Evolutionary conservation across 345 rosid genomes (phyloP).

Genomic region (Iberis pinnata): DNA sequence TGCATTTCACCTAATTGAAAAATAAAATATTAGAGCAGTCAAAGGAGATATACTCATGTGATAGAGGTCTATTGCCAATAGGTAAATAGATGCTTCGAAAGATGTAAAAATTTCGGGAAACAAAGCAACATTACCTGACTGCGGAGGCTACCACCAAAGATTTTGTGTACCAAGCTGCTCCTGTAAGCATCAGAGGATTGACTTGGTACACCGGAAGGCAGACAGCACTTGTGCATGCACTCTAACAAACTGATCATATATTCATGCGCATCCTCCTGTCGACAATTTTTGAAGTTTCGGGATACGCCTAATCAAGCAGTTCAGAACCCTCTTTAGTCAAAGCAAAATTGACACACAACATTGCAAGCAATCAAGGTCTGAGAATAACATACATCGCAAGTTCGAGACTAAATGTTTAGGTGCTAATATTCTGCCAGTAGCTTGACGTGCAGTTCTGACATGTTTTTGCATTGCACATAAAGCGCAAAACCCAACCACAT

Average conservation of each 20-base stretch:
- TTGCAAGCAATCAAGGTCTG: constrained; percentile 14
- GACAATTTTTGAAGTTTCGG: constrained; percentile 60
- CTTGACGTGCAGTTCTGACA: constrained; percentile 68
- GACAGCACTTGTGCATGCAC: constrained; percentile 94
- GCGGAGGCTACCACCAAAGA: constrained; percentile 87
- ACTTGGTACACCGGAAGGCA: constrained; percentile 87
- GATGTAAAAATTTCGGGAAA: background rate
- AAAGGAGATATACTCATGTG: no score
- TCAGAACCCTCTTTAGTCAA: constrained; percentile 27
- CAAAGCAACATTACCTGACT: constrained; percentile 58
- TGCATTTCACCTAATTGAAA: constrained; percentile 57
- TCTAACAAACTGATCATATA: constrained; percentile 93
- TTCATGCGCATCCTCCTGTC: constrained; percentile 98
- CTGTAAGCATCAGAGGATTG: constrained; percentile 87
- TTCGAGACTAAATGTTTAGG: constrained; percentile 87
- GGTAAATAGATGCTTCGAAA: background rate
- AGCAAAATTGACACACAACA: background rate
- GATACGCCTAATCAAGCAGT: constrained; percentile 68
- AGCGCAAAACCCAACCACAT: constrained; percentile 85
- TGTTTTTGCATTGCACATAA: constrained; percentile 96
- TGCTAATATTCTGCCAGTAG: constrained; percentile 62
- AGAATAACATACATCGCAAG: constrained; percentile 78
- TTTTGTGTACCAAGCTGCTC: constrained; percentile 88
- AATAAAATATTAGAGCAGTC: background rate
- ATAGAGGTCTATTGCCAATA: no score